A percentile compares a stretch with the other conserved stretches of the same genome.
These are phyloP conservation scores for Peniophora sp. DNA, from an alignment of 1,284 basidiomycete species.

Conservation along the genomic window DNA sequence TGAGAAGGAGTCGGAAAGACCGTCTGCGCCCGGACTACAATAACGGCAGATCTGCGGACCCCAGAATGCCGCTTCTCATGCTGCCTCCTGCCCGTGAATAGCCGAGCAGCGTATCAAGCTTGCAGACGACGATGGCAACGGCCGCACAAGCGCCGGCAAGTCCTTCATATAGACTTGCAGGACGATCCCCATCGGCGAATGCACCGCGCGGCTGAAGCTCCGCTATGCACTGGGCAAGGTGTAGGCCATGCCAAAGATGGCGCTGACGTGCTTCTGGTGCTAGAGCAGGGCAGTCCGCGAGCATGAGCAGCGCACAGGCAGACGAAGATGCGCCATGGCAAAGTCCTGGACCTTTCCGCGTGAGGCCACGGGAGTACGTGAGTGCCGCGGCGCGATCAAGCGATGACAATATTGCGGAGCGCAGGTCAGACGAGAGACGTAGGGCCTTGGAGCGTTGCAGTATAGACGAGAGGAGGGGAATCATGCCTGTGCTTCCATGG, in stretches of 20 bases:
- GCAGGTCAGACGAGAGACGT: slow-evolving; percentile 13
- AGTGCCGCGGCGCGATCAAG: slow-evolving; percentile 30
- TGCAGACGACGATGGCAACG: slow-evolving; percentile 37
- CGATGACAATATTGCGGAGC: slow-evolving; percentile 20
- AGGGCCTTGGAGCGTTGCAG: slow-evolving; percentile 10
- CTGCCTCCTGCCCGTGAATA: not conserved
- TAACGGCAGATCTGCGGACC: not conserved
- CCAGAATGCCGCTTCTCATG: not conserved
- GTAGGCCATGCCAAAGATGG: slow-evolving; percentile 3
- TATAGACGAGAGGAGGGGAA: slow-evolving; percentile 37
- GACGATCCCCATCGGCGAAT: slow-evolving; percentile 31
- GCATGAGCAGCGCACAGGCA: slow-evolving; percentile 44
- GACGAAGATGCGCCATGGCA: slow-evolving; percentile 50
- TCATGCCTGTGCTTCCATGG: slow-evolving; percentile 44
- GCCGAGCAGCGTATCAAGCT: slow-evolving; percentile 16
- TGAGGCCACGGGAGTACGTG: slow-evolving; percentile 39
- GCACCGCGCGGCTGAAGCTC: not conserved
- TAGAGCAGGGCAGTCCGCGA: slow-evolving; percentile 17
- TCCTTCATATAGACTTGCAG: slow-evolving; percentile 49
- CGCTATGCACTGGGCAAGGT: not conserved
- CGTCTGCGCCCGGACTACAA: no score
- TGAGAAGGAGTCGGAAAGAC: no score
- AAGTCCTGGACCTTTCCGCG: slow-evolving; percentile 47
- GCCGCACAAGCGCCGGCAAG: slow-evolving; percentile 48
- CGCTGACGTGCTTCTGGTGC: not conserved